Evolutionary conservation across 257 asterid species (phyloP), one percentile per base, ranked within the genome.

Genomic region (Marsdenia floribunda): DNA sequence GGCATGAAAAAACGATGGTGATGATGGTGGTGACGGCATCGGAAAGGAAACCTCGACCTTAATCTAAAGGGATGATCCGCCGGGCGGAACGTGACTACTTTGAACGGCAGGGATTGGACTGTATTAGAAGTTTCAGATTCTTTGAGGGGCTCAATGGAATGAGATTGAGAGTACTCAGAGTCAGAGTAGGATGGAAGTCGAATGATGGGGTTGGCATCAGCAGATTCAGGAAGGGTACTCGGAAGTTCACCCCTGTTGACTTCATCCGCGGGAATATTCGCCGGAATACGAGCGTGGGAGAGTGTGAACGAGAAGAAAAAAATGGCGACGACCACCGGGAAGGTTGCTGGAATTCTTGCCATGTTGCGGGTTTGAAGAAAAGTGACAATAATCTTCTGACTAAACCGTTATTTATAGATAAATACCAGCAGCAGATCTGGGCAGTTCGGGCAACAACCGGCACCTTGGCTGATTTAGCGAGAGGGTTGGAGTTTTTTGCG

Each of bases 291-390:
- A 77, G 90, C 88, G 42, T 71, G 38, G 16, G 91, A 80, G 70
- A 92, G 49, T 75, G 86, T 5, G 77, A 85, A 33, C 8, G 83
- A 24, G 83, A 87, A 84, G 83, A 88, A 73, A 33, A 88, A 72
- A 4, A 85, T 75, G 74, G 83, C 47, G 5, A 71, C 42, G 46
- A 49, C 38, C 21, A 38, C 58, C 35, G 24, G 7, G 46, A 64
- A 61, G 19, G 77, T 80, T 53, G 81, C 82, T 57, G 72, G 74
- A 15, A 75, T 64, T 79, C 68, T 81, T 35, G 87, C 89, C 97
- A 90, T 91, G 35, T 58, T 50, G 47, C 1, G 52, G 42, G 6
- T 19, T n/a, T 6, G 19, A 2, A 24, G 33, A 5, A 13, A 21
- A 14, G 50, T 21, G 65, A 2, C 9, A 35, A 2, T 2, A 33